Conservation (phyloP, 2,329 filamentous ascomycete genomes). For the Clarireedia sp. region DNA sequence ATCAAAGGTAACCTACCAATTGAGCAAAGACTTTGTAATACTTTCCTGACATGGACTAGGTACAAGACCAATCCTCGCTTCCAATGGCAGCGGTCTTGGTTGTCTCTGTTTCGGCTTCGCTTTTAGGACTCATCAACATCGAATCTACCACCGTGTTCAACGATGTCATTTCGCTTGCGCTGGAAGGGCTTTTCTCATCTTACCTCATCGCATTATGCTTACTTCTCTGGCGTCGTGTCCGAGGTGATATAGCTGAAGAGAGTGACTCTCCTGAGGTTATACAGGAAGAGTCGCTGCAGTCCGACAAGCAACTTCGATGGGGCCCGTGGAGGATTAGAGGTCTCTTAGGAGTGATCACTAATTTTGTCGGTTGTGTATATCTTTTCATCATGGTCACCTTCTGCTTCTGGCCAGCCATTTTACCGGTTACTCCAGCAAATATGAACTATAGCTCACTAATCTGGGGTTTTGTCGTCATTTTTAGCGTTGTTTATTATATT, state of each 20-base stretch:
- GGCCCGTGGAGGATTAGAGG: slow-evolving; percentile 23
- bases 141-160: slow-evolving; percentile 43
- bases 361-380: slow-evolving; percentile 36
- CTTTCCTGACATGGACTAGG: too few species aligned
- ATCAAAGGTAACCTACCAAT: slow-evolving; percentile 2
- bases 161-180: slow-evolving; percentile 40
- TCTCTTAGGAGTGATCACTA: slow-evolving; percentile 33
- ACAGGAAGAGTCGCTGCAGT: background rate
- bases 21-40: background rate
- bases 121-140: slow-evolving; percentile 37
- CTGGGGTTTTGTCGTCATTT: slow-evolving; percentile 1
- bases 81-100: background rate
- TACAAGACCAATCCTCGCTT: background rate
- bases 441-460: slow-evolving; percentile 37
- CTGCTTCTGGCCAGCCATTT: slow-evolving; percentile 38
- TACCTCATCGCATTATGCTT: slow-evolving; percentile 17
- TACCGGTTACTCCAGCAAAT: slow-evolving; percentile 30
- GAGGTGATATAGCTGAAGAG: background rate
- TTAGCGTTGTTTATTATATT: slow-evolving; percentile 4
- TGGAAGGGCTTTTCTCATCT: slow-evolving; percentile 39
- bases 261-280: background rate
- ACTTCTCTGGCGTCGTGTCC: slow-evolving; percentile 1
- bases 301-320: background rate
- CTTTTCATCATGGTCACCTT: slow-evolving; percentile 34
- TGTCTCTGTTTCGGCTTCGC: background rate